Conservation (phyloP, 345 rosid genomes). For the Hevea brasiliensis region DNA sequence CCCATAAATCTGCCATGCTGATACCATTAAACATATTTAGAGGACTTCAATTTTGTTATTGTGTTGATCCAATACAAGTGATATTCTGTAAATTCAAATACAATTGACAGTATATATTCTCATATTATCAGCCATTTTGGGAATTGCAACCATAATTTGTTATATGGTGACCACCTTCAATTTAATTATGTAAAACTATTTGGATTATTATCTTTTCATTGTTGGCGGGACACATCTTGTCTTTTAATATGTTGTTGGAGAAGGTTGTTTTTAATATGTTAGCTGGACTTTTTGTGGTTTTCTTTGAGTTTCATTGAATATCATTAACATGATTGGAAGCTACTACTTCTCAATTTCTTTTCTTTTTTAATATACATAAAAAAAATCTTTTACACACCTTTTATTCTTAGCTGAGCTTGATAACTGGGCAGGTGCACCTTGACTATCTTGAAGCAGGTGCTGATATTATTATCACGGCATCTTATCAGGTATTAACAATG, state of each 20-base stretch:
- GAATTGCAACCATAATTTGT: neutral
- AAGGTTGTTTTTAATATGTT: neutral
- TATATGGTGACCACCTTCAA: neutral
- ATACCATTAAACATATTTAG: neutral
- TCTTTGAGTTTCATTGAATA: neutral
- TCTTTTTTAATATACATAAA: neutral
- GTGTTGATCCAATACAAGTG: neutral
- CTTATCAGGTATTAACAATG: constrained; percentile 58
- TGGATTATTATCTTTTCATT: constrained; percentile 1
- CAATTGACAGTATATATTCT: neutral
- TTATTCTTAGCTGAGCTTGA: constrained; percentile 15
- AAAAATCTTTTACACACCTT: neutral
- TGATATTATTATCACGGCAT: constrained; percentile 67
- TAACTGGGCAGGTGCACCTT: constrained; percentile 61
- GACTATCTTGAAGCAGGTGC: constrained; percentile 90
- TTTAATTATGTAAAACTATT: neutral
- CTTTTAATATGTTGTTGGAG: neutral
- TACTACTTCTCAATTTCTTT: neutral
- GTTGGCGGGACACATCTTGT: neutral
- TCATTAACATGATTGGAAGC: neutral
- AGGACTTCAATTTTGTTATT: neutral
- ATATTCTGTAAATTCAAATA: neutral
- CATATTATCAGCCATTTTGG: neutral
- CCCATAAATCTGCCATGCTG: neutral
- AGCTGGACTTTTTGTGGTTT: neutral